Base-by-base conservation (phyloP, 306 rosid species). In the Cucumis melo region DNA sequence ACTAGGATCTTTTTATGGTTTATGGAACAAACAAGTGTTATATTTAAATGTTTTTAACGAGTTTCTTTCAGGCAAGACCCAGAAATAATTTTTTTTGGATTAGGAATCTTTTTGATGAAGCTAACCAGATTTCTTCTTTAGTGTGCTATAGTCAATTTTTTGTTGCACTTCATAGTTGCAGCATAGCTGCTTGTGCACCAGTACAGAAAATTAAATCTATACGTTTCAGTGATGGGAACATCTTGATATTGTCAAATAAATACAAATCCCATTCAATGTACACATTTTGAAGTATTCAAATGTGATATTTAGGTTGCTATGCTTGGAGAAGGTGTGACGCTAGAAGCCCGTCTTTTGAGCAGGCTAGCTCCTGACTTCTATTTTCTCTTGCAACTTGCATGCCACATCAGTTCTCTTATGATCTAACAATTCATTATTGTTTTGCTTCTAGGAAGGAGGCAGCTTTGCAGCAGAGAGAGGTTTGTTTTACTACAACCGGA, bases 401-500 rank as follows among this genome's bases (percentile, higher is more conserved):
- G 63, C 68, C 38, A 16, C 12, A 67, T 68, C 68, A 39, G 14
- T 11, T 50, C 24, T 70, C 44, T 24, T 32, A 56, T 41, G 54
- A 29, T 42, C 34, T 41, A 36, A 38, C 62, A 23, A 7, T 82
- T 10, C 46, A 51, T 75, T 41, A 77, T 59, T 79, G 68, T 85
- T 84, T 78, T 36, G 82, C 82, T 48, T 68, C 82, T 92, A 94
- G 99, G 80, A 94, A 94, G 87, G 95, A 94, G 87, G 98, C 97
- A 73, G 95, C 94, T 20, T 72, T 90, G 81, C 98, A 90, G 84
- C 97, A 92, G 78, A 89, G 92, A 81, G 99, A 94, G 99, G 99
- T 94, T 72, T 79, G 81, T 84, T 15, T n/a, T 66, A 36, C 42
- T 79, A 20, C 41, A 63, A 21, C 79, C 44, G 41, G 57, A 13